Percentiles rank a stretch among this genome's conserved stretches.
Conservation (phyloP, 2,329 filamentous ascomycete genomes). For the Cercospora citrullina region DNA sequence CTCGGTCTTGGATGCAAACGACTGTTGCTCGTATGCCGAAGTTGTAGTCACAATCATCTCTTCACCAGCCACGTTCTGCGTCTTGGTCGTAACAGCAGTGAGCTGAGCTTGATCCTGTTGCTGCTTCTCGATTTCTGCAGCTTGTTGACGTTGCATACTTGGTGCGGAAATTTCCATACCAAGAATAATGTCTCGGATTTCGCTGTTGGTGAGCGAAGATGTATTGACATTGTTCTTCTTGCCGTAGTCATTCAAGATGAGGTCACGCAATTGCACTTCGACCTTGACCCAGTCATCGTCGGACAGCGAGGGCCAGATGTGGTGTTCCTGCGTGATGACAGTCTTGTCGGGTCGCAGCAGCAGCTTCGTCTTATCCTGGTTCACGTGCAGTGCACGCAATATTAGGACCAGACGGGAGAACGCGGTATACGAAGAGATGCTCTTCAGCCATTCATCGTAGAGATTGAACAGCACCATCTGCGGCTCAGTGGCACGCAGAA, state of each 20-base stretch:
- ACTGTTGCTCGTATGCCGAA: slow-evolving; percentile 95
- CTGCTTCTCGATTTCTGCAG: slow-evolving; percentile 98
- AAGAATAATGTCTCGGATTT: slow-evolving; percentile 96
- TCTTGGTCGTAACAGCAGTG: slow-evolving; percentile 96
- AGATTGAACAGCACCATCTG: slow-evolving; percentile 99
- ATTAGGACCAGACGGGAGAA: slow-evolving; percentile 96
- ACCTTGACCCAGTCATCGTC: slow-evolving; percentile 99
- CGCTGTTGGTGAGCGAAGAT: slow-evolving; percentile 90
- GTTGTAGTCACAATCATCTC: slow-evolving; percentile 98
- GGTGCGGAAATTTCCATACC: slow-evolving; percentile 99
- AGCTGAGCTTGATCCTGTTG: slow-evolving; percentile 95
- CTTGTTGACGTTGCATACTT: slow-evolving; percentile 96
- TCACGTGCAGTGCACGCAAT: slow-evolving; percentile 90
- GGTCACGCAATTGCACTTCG: slow-evolving; percentile 91
- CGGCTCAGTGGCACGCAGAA: slow-evolving; percentile 93
- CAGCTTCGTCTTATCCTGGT: slow-evolving; percentile 97
- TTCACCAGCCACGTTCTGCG: slow-evolving; percentile 93
- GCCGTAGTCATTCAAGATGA: slow-evolving; percentile 97
- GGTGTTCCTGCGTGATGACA: slow-evolving; percentile 96
- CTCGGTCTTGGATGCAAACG: slow-evolving; percentile 97
- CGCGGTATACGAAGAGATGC: slow-evolving; percentile 95
- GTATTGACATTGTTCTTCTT: slow-evolving; percentile 99
- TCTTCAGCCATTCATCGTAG: slow-evolving; percentile 98
- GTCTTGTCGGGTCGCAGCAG: slow-evolving; percentile 94
- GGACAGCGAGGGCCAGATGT: slow-evolving; percentile 93